Evolutionary conservation across 805 yeast genomes (phyloP).

Genomic region (Pichia heedii): DNA sequence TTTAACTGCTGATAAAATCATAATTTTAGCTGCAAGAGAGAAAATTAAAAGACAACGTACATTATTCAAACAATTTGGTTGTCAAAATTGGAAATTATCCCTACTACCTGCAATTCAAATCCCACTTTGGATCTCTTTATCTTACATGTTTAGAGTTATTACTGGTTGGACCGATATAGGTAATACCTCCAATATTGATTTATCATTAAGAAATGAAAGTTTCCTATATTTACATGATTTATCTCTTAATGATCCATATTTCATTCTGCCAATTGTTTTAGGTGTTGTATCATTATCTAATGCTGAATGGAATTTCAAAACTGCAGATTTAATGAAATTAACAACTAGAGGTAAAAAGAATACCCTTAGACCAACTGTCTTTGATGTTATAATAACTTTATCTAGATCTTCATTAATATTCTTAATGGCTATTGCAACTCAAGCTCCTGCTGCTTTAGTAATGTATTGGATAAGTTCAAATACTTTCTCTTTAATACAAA

Average conservation of each 20-base stretch:
- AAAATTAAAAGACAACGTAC: slow-evolving; percentile 62
- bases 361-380: slow-evolving; percentile 44
- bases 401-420: slow-evolving; percentile 70
- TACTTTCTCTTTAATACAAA: slow-evolving; percentile 65
- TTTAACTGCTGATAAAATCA: slow-evolving; percentile 71
- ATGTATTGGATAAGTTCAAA: slow-evolving; percentile 92
- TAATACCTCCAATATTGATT: slow-evolving; percentile 38
- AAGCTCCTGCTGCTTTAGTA: slow-evolving; percentile 75
- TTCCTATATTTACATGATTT: slow-evolving; percentile 54
- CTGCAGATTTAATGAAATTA: slow-evolving; percentile 44
- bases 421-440: slow-evolving; percentile 75
- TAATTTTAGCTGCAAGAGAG: slow-evolving; percentile 67
- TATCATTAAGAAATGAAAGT: slow-evolving; percentile 43
- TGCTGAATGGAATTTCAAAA: slow-evolving; percentile 71
- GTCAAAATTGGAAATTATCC: slow-evolving; percentile 75
- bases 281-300: slow-evolving; percentile 69
- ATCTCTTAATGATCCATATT: slow-evolving; percentile 50
- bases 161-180: slow-evolving; percentile 52
- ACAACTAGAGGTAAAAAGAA: slow-evolving; percentile 32
- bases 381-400: slow-evolving; percentile 57
- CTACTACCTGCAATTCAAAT: slow-evolving; percentile 72
- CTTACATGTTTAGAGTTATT: slow-evolving; percentile 63
- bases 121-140: slow-evolving; percentile 79
- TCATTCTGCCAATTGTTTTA: slow-evolving; percentile 57
- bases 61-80: slow-evolving; percentile 56